phyloP scores from a whole-genome alignment of 2,329 filamentous ascomycete species.

The Bisporella sp. region DNA sequence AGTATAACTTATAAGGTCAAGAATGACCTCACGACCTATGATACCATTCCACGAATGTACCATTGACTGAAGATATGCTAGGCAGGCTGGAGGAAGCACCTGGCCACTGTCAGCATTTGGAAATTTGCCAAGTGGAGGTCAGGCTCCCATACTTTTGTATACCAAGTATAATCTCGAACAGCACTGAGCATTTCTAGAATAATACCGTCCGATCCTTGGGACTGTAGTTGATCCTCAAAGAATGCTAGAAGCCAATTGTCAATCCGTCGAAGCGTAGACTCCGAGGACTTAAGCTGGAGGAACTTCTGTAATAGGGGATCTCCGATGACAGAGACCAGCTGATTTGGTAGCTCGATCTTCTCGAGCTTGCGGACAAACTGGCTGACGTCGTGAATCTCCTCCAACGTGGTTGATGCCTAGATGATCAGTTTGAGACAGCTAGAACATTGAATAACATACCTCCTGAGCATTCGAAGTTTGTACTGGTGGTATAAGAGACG shows the following conservation, averaged over 20 bases:
- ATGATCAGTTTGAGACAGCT: conserved; percentile 1
- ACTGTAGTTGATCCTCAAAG: conserved; percentile 45
- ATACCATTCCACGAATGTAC: conserved; percentile 56
- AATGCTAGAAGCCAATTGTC: conserved; percentile 52
- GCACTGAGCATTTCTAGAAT: conserved; percentile 48
- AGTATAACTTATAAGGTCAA: conserved; percentile 50
- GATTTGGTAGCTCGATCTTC: conserved; percentile 73
- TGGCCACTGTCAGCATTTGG: conserved; percentile 18
- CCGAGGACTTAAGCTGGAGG: conserved; percentile 54
- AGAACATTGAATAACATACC: conserved; percentile 32
- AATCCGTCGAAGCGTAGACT: conserved; percentile 43
- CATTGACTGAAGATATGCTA: conserved; percentile 44
- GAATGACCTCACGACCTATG: conserved; percentile 43
- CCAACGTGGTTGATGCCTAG: conserved; percentile 58
- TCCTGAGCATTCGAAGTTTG: conserved; percentile 69
- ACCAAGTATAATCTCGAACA: conserved; percentile 47
- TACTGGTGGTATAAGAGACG: conserved; percentile 56
- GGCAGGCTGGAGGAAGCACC: conserved; percentile 30
- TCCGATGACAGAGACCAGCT: conserved; percentile 68
- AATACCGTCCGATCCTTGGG: conserved; percentile 40
- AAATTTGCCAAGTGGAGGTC: background rate
- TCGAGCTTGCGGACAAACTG: conserved; percentile 68
- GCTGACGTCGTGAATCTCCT: conserved; percentile 68
- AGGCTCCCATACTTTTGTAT: conserved; percentile 41
- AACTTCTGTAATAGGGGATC: conserved; percentile 77